Evolutionary conservation across 2,329 filamentous ascomycete genomes (phyloP), one percentile per base, ranked within the genome.

Genomic region (Penicillium sp.): DNA sequence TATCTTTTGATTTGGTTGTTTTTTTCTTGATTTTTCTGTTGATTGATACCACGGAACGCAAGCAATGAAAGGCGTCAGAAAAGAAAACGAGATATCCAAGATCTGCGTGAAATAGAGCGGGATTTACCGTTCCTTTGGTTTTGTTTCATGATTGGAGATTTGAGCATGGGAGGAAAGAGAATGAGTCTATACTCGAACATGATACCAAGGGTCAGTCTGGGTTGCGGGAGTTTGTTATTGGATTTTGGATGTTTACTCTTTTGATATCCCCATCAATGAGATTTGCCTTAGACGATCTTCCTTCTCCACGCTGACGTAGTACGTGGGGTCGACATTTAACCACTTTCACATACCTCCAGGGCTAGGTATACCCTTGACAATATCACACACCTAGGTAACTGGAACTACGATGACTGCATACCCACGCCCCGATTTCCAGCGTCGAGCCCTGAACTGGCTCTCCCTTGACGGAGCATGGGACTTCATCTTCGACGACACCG

Each of bases 391-490:
- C n/a, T n/a, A n/a, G n/a, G n/a, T 7, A 16, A 9, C 20, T 6
- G 6, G 5, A 24, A 36, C 13, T 11, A 27, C 11, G 1, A 48
- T 47, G 44, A 27, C 27, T 20, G 6, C 44, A 45, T 49, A 86
- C 55, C 83, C 82, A 20, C 79, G 83, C 44, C 81, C 82, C 1
- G 82, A 86, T 66, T 85, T 85, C 63, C 61, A 77, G 44, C 80
- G 81, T 44, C 65, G 69, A 26, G 60, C 70, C 22, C 72, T 82
- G 23, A 73, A 69, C 37, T 86, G 82, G 82, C 63, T 69, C 32
- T 78, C 77, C 1, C 75, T 86, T 38, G 79, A 86, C 53, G 81
- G 82, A 0, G 67, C 73, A 5, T 86, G 83, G 82, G 71, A 75
- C 46, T 81, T 86, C 57, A 63, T 80, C 38, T 85, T 85, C 49